Conservation (phyloP, 1,139 yeast genomes). For the Yamadazyma siamensis region DNA sequence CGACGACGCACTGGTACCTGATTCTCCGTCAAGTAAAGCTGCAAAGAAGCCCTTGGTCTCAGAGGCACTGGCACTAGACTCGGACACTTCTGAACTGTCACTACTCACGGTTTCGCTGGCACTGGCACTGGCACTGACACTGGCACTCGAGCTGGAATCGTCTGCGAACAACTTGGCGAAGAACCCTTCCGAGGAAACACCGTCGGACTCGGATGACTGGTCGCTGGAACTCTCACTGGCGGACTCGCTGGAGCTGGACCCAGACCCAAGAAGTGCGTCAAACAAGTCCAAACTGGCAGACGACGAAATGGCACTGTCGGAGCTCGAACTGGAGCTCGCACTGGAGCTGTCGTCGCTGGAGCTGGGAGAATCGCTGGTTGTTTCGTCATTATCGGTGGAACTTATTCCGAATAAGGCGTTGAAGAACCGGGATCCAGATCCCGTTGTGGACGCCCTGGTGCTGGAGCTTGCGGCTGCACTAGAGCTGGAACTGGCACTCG, state of each 20-base stretch:
- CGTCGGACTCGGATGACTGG: no score
- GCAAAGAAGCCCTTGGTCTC: constrained; percentile 1
- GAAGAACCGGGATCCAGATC: constrained; percentile 2
- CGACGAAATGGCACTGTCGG: constrained; percentile 1
- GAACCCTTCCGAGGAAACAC: constrained; percentile 3
- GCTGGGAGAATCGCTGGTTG: constrained; percentile 1
- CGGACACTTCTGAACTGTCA: constrained; percentile 1
- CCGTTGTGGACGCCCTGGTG: neutral
- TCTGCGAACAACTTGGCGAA: constrained; percentile 6
- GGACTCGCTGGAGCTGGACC: neutral
- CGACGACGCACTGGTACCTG: constrained; percentile 3
- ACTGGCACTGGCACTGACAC: constrained; percentile 1
- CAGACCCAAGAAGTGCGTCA: no score
- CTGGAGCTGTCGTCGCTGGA: constrained; percentile 2
- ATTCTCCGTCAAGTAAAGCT: constrained; percentile 4
- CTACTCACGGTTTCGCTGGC: neutral
- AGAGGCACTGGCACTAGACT: neutral
- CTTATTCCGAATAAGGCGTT: constrained; percentile 6
- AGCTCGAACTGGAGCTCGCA: constrained; percentile 1
- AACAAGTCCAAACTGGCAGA: constrained; percentile 1
- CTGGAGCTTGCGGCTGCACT: constrained; percentile 3
- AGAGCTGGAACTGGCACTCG: constrained; percentile 7
- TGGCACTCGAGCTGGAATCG: no score
- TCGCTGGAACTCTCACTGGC: neutral
- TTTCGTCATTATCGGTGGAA: constrained; percentile 1